These are phyloP conservation scores for Mortierella sp. DNA, from an alignment of 371 early-diverging fungal genomes.

Conservation along the genomic window DNA sequence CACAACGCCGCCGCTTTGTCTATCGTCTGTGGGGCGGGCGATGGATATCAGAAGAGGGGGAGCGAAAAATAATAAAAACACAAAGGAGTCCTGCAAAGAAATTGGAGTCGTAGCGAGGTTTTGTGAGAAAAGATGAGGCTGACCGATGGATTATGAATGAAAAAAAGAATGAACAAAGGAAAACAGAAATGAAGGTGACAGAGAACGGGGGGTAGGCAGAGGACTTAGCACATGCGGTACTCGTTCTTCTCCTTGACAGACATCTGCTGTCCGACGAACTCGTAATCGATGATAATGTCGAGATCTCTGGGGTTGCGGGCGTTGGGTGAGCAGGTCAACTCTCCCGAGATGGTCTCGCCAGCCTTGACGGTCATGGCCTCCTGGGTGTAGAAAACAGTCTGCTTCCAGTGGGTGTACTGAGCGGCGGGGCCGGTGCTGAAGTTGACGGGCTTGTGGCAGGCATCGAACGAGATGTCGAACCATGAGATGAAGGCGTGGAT, in stretches of 20 bases:
- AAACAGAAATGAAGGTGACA: neutral
- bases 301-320: slow-evolving; percentile 92
- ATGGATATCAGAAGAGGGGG: neutral
- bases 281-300: slow-evolving; percentile 89
- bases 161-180: neutral
- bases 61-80: slow-evolving; percentile 4
- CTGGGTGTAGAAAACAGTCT: slow-evolving; percentile 92
- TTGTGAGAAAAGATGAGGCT: neutral
- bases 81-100: neutral
- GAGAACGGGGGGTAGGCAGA: neutral
- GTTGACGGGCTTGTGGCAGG: slow-evolving; percentile 86
- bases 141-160: neutral
- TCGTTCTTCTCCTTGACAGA: slow-evolving; percentile 75
- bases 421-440: slow-evolving; percentile 92
- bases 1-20: neutral
- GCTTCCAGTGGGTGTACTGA: slow-evolving; percentile 98
- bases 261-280: slow-evolving; percentile 76
- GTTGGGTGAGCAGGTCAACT: slow-evolving; percentile 87
- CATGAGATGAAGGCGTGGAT: slow-evolving; percentile 92
- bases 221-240: slow-evolving; percentile 85
- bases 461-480: slow-evolving; percentile 95
- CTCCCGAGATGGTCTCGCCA: slow-evolving; percentile 89
- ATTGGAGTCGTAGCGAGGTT: neutral
- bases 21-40: neutral
- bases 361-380: slow-evolving; percentile 78